Conservation (phyloP, 768 basidiomycete species). For the Mycena crocata region DNA sequence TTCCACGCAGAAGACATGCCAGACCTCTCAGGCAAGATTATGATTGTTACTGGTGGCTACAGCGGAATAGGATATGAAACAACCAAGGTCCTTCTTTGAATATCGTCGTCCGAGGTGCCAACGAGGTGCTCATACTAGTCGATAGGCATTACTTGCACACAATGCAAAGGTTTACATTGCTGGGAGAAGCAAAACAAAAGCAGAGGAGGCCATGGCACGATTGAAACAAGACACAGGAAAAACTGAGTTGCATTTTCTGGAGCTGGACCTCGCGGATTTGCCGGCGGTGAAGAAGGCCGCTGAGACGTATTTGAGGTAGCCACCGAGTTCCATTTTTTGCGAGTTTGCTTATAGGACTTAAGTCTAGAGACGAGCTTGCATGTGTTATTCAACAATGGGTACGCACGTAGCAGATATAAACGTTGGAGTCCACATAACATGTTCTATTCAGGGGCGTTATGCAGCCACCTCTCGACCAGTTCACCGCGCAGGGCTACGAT, state of each 20-base stretch:
- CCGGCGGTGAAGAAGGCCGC: not conserved
- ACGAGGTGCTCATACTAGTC: too few relatives aligned
- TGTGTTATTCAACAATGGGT: constrained; percentile 65
- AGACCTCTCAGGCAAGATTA: constrained; percentile 8
- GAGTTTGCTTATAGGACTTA: not conserved
- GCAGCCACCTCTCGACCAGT: constrained; percentile 48
- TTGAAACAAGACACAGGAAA: not conserved
- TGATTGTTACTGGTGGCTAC: constrained; percentile 10
- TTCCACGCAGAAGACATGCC: not conserved
- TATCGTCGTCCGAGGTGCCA: too few relatives aligned
- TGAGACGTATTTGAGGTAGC: constrained; percentile 1
- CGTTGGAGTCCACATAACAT: too few relatives aligned
- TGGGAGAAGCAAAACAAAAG: not conserved
- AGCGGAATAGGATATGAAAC: constrained; percentile 11
- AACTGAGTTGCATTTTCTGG: not conserved
- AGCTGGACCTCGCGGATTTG: constrained; percentile 12
- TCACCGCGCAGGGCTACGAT: constrained; percentile 64
- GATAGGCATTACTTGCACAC: not conserved
- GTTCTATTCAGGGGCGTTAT: constrained; percentile 57
- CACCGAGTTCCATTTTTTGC: not conserved
- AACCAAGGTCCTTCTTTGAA: not conserved
- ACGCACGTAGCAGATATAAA: constrained; percentile 27
- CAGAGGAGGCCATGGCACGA: not conserved
- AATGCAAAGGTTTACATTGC: constrained; percentile 3
- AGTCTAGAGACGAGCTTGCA: constrained; percentile 54